Evolutionary conservation across 768 basidiomycete species (phyloP), one percentile per base, ranked within the genome.

Genomic region (Boletus tomentosulus): DNA sequence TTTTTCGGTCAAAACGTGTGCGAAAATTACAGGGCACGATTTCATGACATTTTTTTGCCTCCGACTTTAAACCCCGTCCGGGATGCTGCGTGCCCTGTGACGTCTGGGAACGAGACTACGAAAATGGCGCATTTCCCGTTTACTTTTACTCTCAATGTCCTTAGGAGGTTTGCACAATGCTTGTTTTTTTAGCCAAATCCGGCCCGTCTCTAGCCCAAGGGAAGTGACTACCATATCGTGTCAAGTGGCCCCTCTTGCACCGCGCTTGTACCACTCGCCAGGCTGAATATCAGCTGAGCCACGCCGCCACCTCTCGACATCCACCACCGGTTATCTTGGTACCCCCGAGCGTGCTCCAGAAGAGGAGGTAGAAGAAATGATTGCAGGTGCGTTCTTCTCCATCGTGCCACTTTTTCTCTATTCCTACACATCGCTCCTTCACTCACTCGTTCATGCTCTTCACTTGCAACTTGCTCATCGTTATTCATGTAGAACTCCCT

Each of bases 401-500:
- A 3, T 7, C 28, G 28, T 28, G 4, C 54, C 56, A 45, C 49
- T 41, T 59, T 57, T 53, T 48, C 50, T 53, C 53, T 48, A 50
- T 48, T 46, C n/a, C 52, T 49, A 48, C 48, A 52, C 43, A 51
- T 48, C 25, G 46, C 48, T 24, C 47, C 51, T 48, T 51, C 56
- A 46, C 50, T 53, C 58, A 38, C 41, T 61, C 64, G 50, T 63
- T n/a, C n/a, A n/a, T n/a, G n/a, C n/a, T n/a, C n/a, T n/a, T n/a
- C n/a, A n/a, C n/a, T n/a, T n/a, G n/a, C 64, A 68, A 71, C 59
- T 67, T 80, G 57, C 68, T 80, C 55, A 64, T 80, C 53, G 62
- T 78, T 51, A 68, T 80, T 50, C 74, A 81, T 75, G 71, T 86
- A 90, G 89, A 89, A 65, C 67, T 86, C 48, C 84, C 85, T 28